Conservation (phyloP, 805 yeast genomes). For the Saccharomycopsis fermentans region DNA sequence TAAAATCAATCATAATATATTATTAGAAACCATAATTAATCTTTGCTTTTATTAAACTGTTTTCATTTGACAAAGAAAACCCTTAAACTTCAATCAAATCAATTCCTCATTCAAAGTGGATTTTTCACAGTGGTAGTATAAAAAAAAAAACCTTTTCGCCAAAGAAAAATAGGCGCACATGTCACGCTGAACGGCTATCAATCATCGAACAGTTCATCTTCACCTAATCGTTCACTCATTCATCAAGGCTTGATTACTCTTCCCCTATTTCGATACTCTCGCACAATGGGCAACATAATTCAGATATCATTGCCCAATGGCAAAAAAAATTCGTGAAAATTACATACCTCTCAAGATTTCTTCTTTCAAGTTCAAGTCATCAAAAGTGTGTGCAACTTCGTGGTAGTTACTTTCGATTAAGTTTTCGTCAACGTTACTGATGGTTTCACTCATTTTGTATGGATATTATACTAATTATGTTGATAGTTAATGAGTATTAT, state of each 20-base stretch:
- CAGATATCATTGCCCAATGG: not conserved
- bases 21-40: no score
- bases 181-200: no score
- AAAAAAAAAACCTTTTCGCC: no score
- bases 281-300: not conserved
- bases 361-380: conserved; percentile 65
- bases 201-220: no score
- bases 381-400: conserved; percentile 67
- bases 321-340: conserved; percentile 1
- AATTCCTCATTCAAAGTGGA: no score
- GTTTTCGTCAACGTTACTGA: conserved; percentile 70
- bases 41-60: no score
- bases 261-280: not conserved
- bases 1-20: no score
- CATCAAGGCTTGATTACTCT: not conserved
- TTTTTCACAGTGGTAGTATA: no score
- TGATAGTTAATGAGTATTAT: not conserved
- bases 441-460: conserved; percentile 50
- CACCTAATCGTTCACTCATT: not conserved
- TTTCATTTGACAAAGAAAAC: no score
- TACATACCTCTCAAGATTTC: conserved; percentile 52
- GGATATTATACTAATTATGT: not conserved
- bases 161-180: no score
- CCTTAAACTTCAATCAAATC: no score
- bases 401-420: conserved; percentile 47